Evolutionary conservation across 2,329 filamentous ascomycete species (phyloP).

Genomic region (Dothistroma pini): DNA sequence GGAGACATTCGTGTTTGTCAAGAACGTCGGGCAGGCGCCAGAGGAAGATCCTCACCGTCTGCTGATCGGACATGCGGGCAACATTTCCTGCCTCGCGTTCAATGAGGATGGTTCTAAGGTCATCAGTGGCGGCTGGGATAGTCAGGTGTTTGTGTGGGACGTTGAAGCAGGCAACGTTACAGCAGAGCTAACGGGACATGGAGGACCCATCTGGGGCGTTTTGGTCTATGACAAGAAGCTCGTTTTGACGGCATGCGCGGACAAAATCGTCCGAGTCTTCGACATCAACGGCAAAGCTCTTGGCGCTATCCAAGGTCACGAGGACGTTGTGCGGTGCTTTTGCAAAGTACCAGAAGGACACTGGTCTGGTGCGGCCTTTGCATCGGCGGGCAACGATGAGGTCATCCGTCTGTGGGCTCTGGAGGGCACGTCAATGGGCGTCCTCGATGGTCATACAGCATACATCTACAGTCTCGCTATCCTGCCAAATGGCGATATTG

Average conservation of each 20-base stretch:
- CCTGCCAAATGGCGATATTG: conserved; percentile 78
- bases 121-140: conserved; percentile 93
- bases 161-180: conserved; percentile 81
- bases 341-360: conserved; percentile 74
- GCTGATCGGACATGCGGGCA: conserved; percentile 79
- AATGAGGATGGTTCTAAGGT: conserved; percentile 68
- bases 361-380: conserved; percentile 83
- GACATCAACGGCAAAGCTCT: conserved; percentile 61
- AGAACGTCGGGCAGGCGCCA: conserved; percentile 62
- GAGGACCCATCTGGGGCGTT: conserved; percentile 86
- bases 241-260: conserved; percentile 78
- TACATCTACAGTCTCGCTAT: conserved; percentile 86
- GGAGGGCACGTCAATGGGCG: conserved; percentile 69
- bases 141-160: conserved; percentile 79
- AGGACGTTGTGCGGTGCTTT: conserved; percentile 83
- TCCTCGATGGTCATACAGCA: conserved; percentile 83
- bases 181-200: conserved; percentile 68
- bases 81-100: conserved; percentile 83
- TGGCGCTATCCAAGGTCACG: conserved; percentile 64
- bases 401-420: conserved; percentile 83
- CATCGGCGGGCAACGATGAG: conserved; percentile 90
- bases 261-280: conserved; percentile 84
- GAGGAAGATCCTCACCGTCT: conserved; percentile 80
- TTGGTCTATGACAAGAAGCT: conserved; percentile 75
- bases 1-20: conserved; percentile 89